Base-by-base conservation (phyloP, 495 filamentous ascomycete genomes). In the Podospora pseudopauciseta region DNA sequence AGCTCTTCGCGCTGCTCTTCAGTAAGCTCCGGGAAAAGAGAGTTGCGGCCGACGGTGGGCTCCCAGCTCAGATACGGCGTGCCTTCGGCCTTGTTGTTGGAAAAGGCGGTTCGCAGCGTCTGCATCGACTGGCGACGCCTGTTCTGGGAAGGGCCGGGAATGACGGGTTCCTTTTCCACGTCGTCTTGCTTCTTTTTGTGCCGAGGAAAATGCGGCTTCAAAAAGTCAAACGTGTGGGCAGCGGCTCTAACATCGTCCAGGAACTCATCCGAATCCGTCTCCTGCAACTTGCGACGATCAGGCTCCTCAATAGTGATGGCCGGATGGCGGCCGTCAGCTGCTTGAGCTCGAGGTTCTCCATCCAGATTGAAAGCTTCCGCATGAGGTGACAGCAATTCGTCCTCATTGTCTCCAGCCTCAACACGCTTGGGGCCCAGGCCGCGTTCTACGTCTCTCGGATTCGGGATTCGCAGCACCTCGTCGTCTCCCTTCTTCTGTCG, bases 21-120 rank as follows among this genome's bases (percentile, higher is more conserved):
- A 0, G 89, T 92, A 63, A 98, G 79, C 75, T 93, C 91, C 6
- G 95, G 83, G 70, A 99, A 99, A 19, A 90, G 88, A 30, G 94
- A 97, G 75, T 98, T 98, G 55, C 95, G 86, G 19, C 91, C 95
- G 53, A 97, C 82, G 0, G 95, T 99, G 5, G 95, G 92, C 75
- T 93, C 87, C 88, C 92, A 98, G 75, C 92, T 97, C 26, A 99
- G 84, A 76, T 99, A 99, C 0, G 95, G 94, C 26, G 89, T 90
- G 49, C 84, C 83, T 18, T 81, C 77, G 15, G 82, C 80, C 70
- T 85, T 80, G 32, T 80, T 71, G 58, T 76, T 67, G 23, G 83
- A 78, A 57, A 85, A 72, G n/a, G 76, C 83, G 0, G 76, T 72
- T 64, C 67, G 70, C 20, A 82, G 64, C 2, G 67, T 71, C 11